Evolutionary conservation across 768 basidiomycete genomes (phyloP), one percentile per base, ranked within the genome.

Genomic region (Hericium erinaceus): DNA sequence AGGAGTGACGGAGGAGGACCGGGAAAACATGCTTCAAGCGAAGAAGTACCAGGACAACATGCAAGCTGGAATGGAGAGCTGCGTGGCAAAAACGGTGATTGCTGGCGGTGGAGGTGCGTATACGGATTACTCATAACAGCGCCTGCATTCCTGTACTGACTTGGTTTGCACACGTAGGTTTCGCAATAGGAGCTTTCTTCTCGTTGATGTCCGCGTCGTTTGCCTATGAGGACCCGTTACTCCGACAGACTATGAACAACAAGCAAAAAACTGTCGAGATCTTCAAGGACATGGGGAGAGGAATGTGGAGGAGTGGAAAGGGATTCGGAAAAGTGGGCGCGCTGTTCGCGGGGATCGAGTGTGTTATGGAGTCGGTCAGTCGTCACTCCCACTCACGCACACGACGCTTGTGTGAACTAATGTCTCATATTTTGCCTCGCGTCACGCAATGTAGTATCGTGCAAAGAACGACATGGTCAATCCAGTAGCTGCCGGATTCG

Each of bases 401-500:
- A 46, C n/a, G 13, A 46, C 20, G 6, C 20, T 10, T 20, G 20
- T 44, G 20, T 18, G n/a, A 9, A 46, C 44, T n/a, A 11, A 46
- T 46, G 12, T 11, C 20, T 33, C 33, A 33, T 33, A 7, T 20
- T 20, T 18, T n/a, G 44, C 16, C 44, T 46, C 20, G 44, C 44
- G 33, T 6, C 16, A 9, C 44, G 44, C n/a, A n/a, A 46, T 46
- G 8, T 60, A 97, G 95, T 98, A 97, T 72, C 92, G 95, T 48
- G 95, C 92, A 9, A 93, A 85, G 73, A 95, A 97, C 66, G 95
- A 98, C 69, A 90, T 98, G 64, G 86, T 84, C 57, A 98, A 98
- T 68, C 88, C 92, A 10, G 81, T 92, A 16, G 80, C 85, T 12
- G 87, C 90, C 6, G 95, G 95, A 1, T 92, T 95, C 68, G 68